Percentiles rank a stretch among this genome's conserved stretches.
Evolutionary conservation across 140 eudicot genomes (phyloP).

Genomic region (Ambrosia hybrid): DNA sequence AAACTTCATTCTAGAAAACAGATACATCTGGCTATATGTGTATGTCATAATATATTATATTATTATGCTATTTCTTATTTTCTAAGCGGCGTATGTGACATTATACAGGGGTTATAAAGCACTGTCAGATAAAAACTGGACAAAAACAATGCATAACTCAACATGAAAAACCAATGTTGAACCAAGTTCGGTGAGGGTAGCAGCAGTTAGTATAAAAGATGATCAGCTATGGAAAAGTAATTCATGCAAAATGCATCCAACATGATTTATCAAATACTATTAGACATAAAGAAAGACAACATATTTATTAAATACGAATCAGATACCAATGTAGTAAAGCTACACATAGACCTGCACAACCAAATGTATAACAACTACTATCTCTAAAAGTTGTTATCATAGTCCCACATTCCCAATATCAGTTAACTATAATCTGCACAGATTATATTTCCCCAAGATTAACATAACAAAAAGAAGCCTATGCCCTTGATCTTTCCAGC

Average conservation of each 20-base stretch:
- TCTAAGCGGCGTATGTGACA: neutral
- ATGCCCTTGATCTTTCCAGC: constrained; percentile 8
- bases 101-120: neutral
- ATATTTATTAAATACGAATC: no score
- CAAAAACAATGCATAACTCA: neutral
- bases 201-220: neutral
- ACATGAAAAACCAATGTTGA: neutral
- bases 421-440: neutral
- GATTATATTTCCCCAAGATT: neutral
- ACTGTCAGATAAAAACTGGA: neutral
- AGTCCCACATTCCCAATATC: neutral
- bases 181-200: neutral
- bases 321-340: no score
- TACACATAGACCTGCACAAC: neutral
- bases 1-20: neutral
- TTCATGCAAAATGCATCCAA: neutral
- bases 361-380: neutral
- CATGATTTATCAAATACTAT: neutral
- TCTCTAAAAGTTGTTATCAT: neutral
- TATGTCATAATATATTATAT: neutral
- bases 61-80: neutral
- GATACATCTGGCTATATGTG: neutral
- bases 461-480: neutral
- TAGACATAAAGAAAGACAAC: neutral
- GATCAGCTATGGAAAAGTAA: neutral